Evolutionary conservation across 345 rosid genomes (phyloP).

Genomic region (Bruguiera sexangula): DNA sequence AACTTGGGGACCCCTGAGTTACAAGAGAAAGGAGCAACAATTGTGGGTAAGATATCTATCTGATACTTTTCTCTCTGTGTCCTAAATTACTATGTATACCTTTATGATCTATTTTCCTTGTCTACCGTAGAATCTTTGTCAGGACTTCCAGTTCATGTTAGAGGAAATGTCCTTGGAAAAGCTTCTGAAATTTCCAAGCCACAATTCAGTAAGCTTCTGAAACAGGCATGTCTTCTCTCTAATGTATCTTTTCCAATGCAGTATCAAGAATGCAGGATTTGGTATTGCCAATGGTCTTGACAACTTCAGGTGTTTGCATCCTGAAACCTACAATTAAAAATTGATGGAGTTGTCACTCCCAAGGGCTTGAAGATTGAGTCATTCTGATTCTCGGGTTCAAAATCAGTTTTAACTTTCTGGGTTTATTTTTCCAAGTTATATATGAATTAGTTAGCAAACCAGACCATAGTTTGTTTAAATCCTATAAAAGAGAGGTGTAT

Average conservation of each 20-base stretch:
- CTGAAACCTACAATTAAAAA: neutral
- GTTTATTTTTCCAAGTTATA: no score
- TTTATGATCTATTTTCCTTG: neutral
- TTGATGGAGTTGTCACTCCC: no score
- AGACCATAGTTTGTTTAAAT: no score
- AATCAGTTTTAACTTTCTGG: no score
- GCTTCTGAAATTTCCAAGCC: conserved; percentile 30
- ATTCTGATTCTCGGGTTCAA: no score
- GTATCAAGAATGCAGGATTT: no score
- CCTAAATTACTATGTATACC: no score
- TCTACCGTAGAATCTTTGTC: conserved; percentile 25
- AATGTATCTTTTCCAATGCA: neutral
- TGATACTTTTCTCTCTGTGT: no score
- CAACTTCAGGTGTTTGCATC: neutral
- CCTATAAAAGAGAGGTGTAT: no score
- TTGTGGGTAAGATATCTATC: conserved; percentile 17
- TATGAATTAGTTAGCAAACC: no score
- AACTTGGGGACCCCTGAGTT: conserved; percentile 31
- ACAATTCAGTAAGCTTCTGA: conserved; percentile 32
- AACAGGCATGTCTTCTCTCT: conserved; percentile 27
- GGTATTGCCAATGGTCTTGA: no score
- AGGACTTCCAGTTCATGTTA: conserved; percentile 30
- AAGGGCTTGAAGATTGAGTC: no score
- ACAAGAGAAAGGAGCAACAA: conserved; percentile 30
- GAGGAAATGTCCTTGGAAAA: conserved; percentile 27